Percentiles rank a stretch among this genome's conserved stretches.
Evolutionary conservation across 805 yeast genomes (phyloP).

Genomic region (Cyberlindnera amylophila): DNA sequence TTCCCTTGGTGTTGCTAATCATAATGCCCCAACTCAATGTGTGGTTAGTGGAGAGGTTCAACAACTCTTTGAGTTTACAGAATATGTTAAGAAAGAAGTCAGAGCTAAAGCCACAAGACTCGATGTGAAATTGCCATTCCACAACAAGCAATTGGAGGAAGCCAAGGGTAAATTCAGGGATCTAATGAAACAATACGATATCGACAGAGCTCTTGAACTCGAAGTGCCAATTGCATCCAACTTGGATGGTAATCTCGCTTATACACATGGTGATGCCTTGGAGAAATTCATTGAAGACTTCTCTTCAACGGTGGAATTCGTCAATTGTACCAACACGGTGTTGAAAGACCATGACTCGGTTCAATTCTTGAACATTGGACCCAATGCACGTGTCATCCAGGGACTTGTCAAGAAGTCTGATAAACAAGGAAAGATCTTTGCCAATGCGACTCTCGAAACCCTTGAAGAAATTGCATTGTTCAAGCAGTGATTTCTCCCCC

Average conservation of each 20-base stretch:
- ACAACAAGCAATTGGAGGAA: conserved; percentile 34
- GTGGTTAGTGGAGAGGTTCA: conserved; percentile 37
- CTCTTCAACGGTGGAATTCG: conserved; percentile 43
- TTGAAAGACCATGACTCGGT: conserved; percentile 3
- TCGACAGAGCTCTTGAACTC: conserved; percentile 14
- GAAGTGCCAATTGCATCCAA: conserved; percentile 38
- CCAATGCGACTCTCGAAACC: conserved; percentile 10
- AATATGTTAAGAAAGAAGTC: conserved; percentile 17
- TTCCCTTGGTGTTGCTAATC: conserved; percentile 37
- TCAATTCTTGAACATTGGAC: conserved; percentile 23
- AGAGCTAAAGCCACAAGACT: conserved; percentile 30
- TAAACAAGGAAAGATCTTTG: conserved; percentile 4
- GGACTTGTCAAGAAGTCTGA: conserved; percentile 17
- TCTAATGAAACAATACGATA: conserved; percentile 11
- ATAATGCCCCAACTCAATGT: conserved; percentile 37
- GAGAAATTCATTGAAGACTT: conserved; percentile 36
- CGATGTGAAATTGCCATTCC: conserved; percentile 44
- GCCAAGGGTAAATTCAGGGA: conserved; percentile 28
- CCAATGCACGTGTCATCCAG: conserved; percentile 22
- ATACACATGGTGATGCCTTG: conserved; percentile 26
- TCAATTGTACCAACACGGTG: conserved; percentile 30
- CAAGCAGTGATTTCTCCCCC: neutral
- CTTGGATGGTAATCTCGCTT: conserved; percentile 29
- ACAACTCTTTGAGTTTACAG: conserved; percentile 16
- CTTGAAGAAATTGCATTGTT: conserved; percentile 8